Percentiles rank a stretch among this genome's conserved stretches.
These are phyloP conservation scores for Carex kokanica DNA, from an alignment of 176 grass and related monocot species.

Conservation along the genomic window DNA sequence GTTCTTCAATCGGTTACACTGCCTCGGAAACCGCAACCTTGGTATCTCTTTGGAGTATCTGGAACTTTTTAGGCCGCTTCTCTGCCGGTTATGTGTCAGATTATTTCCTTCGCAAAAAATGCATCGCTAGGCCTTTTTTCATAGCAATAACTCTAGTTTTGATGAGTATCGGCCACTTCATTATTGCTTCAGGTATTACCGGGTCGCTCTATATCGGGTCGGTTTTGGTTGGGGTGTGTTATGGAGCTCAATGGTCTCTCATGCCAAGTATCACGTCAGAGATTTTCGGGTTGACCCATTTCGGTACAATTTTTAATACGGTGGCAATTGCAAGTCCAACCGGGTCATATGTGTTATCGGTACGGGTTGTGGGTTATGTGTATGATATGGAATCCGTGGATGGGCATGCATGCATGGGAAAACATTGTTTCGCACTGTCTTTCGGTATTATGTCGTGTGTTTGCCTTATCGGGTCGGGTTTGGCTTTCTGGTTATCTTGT, in stretches of 20 bases:
- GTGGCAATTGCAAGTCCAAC: conserved; percentile 41
- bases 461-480: conserved; percentile 27
- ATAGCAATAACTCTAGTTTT: conserved; percentile 31
- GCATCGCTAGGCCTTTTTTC: conserved; percentile 33
- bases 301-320: conserved; percentile 51
- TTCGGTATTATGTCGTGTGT: conserved; percentile 40
- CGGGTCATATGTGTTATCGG: conserved; percentile 43
- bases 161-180: conserved; percentile 43
- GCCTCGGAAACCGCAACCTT: conserved; percentile 25
- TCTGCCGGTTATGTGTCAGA: conserved; percentile 41
- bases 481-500: conserved; percentile 31
- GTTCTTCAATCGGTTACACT: conserved; percentile 35
- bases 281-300: conserved; percentile 42
- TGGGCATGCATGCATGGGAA: conserved; percentile 26
- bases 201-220: conserved; percentile 36
- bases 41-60: conserved; percentile 54
- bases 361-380: conserved; percentile 44
- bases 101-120: conserved; percentile 34
- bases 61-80: conserved; percentile 51
- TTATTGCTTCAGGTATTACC: conserved; percentile 38
- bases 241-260: conserved; percentile 44
- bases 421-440: conserved; percentile 38
- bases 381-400: conserved; percentile 42
- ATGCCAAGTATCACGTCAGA: conserved; percentile 53
- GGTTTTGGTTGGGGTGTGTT: conserved; percentile 43